These are phyloP conservation scores for Amphicarpaea edgeworthii DNA, from an alignment of 306 rosid species.

Conservation along the genomic window DNA sequence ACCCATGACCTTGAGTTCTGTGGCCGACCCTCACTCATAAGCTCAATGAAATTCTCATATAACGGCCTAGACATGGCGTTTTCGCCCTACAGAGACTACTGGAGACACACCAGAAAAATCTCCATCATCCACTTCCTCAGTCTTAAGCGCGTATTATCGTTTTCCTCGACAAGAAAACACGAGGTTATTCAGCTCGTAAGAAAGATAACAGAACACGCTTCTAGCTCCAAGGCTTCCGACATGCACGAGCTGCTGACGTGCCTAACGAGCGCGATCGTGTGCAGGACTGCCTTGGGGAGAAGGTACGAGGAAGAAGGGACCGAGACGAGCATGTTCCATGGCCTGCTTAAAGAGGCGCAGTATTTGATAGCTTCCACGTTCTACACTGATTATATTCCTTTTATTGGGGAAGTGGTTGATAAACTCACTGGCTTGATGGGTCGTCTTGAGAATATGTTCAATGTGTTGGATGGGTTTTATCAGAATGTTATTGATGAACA, in stretches of 20 bases:
- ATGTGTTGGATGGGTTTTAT: neutral
- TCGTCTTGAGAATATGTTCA: neutral
- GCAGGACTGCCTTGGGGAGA: neutral
- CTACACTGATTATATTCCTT: neutral
- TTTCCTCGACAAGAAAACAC: neutral
- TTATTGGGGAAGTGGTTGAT: conserved; percentile 16
- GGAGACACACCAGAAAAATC: neutral
- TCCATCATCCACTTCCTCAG: neutral
- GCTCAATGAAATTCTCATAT: conserved; percentile 30
- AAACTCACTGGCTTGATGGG: neutral
- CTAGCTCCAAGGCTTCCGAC: neutral
- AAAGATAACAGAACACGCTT: neutral
- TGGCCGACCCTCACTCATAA: conserved; percentile 2
- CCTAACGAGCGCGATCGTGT: neutral
- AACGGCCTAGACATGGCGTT: conserved; percentile 32
- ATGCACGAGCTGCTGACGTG: neutral
- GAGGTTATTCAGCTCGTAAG: neutral
- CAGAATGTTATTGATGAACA: neutral
- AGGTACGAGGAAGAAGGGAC: neutral
- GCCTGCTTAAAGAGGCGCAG: neutral
- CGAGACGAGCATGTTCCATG: neutral
- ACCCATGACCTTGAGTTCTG: conserved; percentile 10
- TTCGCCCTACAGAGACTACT: conserved; percentile 15
- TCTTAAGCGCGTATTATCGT: neutral
- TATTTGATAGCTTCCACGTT: neutral